A percentile compares a stretch with the other conserved stretches of the same genome.
Evolutionary conservation across 2,329 filamentous ascomycete genomes (phyloP).

Genomic region (Alternaria infectoria): DNA sequence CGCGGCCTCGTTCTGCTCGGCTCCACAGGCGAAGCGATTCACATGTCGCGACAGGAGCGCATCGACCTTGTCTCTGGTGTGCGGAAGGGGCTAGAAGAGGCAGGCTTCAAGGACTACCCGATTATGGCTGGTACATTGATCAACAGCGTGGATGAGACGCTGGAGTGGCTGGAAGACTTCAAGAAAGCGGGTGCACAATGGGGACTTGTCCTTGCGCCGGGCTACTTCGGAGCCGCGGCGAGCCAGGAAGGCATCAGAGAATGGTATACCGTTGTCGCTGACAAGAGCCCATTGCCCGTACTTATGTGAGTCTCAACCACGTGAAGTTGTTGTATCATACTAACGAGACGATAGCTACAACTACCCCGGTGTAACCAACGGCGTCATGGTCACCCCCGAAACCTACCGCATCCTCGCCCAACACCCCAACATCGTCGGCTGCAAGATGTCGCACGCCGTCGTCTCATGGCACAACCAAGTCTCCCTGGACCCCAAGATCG

Average conservation of each 20-base stretch:
- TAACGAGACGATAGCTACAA: constrained; percentile 58
- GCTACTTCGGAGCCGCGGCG: constrained; percentile 67
- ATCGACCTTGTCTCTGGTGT: constrained; percentile 62
- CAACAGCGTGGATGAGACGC: constrained; percentile 67
- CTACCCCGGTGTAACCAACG: constrained; percentile 72
- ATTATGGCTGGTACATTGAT: constrained; percentile 69
- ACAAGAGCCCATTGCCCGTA: constrained; percentile 65
- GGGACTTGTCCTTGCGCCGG: constrained; percentile 68
- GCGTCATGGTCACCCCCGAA: constrained; percentile 63
- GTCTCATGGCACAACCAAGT: constrained; percentile 69
- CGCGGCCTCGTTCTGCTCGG: constrained; percentile 68
- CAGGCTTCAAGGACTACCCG: constrained; percentile 64
- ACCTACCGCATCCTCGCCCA: constrained; percentile 65
- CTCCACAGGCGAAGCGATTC: constrained; percentile 69
- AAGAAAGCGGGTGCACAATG: constrained; percentile 65
- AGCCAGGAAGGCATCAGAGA: constrained; percentile 65
- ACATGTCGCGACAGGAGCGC: constrained; percentile 65
- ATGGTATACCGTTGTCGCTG: constrained; percentile 68
- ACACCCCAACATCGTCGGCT: constrained; percentile 72
- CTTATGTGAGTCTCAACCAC: constrained; percentile 57
- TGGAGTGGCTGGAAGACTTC: constrained; percentile 63
- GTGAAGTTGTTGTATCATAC: background rate
- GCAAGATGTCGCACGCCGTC: constrained; percentile 72
- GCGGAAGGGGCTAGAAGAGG: constrained; percentile 61
- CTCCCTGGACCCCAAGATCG: constrained; percentile 64